Conservation (phyloP, 2,329 filamentous ascomycete genomes). For the Amauroascus niger region DNA sequence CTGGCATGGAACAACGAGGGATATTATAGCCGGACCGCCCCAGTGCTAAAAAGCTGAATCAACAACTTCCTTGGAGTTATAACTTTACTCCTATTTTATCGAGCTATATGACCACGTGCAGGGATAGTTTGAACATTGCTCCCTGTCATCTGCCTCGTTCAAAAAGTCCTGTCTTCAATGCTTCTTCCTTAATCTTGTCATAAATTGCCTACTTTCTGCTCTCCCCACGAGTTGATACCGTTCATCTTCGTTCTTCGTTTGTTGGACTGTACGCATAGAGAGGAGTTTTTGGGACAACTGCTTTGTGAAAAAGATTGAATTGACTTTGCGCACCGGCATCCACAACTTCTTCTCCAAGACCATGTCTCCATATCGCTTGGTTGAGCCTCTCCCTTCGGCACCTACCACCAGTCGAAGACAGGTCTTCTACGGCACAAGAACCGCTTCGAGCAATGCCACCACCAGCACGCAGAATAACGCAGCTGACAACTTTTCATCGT, state of each 20-base stretch:
- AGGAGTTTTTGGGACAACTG: not conserved
- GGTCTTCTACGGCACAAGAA: conserved; percentile 19
- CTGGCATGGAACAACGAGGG: not conserved
- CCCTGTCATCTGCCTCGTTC: conserved; percentile 3
- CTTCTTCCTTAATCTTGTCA: conserved; percentile 2
- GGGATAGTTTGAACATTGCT: not conserved
- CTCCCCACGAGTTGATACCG: not conserved
- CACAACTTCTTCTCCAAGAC: conserved; percentile 15
- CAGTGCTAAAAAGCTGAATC: not conserved
- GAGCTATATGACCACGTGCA: conserved; percentile 3
- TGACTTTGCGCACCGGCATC: not conserved
- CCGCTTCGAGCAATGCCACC: conserved; percentile 52
- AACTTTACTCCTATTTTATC: not conserved
- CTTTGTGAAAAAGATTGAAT: not conserved
- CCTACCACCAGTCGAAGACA: conserved; percentile 39
- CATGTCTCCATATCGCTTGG: conserved; percentile 43
- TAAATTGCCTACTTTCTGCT: not conserved
- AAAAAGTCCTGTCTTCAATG: not conserved
- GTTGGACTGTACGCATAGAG: not conserved
- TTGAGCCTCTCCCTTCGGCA: conserved; percentile 53
- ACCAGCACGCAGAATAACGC: conserved; percentile 47
- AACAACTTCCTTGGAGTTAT: not conserved
- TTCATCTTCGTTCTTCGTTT: not conserved
- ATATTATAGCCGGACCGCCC: not conserved
- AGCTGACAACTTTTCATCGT: conserved; percentile 27